Evolutionary conservation across 768 basidiomycete genomes (phyloP), one percentile per base, ranked within the genome.

Genomic region (Pulveroboletus ravenelii): DNA sequence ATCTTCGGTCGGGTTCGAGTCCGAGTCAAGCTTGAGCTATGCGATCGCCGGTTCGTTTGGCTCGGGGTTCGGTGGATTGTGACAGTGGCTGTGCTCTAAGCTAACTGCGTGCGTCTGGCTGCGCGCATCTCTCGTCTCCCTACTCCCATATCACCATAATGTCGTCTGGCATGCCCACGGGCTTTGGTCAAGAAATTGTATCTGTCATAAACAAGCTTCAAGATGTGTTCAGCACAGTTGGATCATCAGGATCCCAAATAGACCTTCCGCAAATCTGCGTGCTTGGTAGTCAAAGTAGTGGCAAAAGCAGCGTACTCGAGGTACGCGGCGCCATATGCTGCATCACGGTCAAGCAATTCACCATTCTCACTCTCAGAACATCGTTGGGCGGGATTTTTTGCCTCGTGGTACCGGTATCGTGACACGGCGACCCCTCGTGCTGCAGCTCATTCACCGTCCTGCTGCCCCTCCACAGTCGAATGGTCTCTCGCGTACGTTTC

Each of bases 361-460:
- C 56, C 50, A 7, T 41, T 49, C 41, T 43, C 44, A 25, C 37
- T 42, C 17, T 51, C 59, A 95, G 93, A 96, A 98, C 73, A 93
- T 97, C 58, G 94, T 97, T 48, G 96, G 96, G 52, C 83, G 95
- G 59, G 96, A 99, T 71, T 99, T 99, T 78, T 69, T 99, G 66
- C 96, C 96, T 71, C 89, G 96, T 78, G 96, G 96, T 68, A 90
- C 93, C 49, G 95, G 95, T 72, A 99, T 99, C 64, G 95, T 99
- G 70, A 98, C 95, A 45, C 83, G 95, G 65, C 83, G 96, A 67
- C 96, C 96, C 49, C 74, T 99, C 71, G 94, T 95, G 68, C 61
- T 99, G 18, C 96, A 98, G 85, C 82, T 99, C 40, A 94, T 97
- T 66, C 83, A 98, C 71, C 77, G 93, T 60, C 80, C 84, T 18